These are phyloP conservation scores for Piedraia hortae DNA, from an alignment of 2,329 filamentous ascomycete genomes.

Conservation along the genomic window DNA sequence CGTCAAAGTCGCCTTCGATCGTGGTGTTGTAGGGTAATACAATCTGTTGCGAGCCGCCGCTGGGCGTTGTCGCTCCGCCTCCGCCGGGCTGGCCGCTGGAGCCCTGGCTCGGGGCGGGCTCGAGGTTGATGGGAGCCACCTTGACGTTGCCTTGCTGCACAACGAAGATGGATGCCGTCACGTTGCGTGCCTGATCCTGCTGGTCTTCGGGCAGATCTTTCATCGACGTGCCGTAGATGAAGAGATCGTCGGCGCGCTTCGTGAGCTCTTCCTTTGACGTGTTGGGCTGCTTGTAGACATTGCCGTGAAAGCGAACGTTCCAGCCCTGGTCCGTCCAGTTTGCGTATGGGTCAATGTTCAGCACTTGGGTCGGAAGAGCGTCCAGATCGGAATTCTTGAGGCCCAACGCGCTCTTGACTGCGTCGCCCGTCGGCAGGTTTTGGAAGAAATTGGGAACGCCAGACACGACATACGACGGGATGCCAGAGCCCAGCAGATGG, in stretches of 20 bases:
- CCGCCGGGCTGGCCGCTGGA: slow-evolving; percentile 22
- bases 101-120: slow-evolving; percentile 29
- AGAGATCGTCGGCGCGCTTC: slow-evolving; percentile 39
- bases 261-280: slow-evolving; percentile 37
- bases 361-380: slow-evolving; percentile 37
- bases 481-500: slow-evolving; percentile 26
- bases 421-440: slow-evolving; percentile 29
- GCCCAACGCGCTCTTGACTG: slow-evolving; percentile 33
- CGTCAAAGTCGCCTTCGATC: slow-evolving; percentile 41
- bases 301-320: slow-evolving; percentile 51
- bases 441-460: slow-evolving; percentile 40
- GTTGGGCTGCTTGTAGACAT: slow-evolving; percentile 55
- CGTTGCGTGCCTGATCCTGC: slow-evolving; percentile 40
- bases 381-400: slow-evolving; percentile 30
- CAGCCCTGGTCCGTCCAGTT: slow-evolving; percentile 57
- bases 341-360: slow-evolving; percentile 25
- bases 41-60: slow-evolving; percentile 34
- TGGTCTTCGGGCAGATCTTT: slow-evolving; percentile 29
- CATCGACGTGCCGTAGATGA: slow-evolving; percentile 33
- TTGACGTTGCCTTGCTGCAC: slow-evolving; percentile 39
- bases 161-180: slow-evolving; percentile 48
- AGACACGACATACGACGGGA: slow-evolving; percentile 32
- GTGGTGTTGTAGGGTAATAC: slow-evolving; percentile 40
- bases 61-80: slow-evolving; percentile 21
- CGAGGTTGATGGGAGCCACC: slow-evolving; percentile 32